Conservation (phyloP, 331 rosid genomes). For the Arachis monticola region DNA sequence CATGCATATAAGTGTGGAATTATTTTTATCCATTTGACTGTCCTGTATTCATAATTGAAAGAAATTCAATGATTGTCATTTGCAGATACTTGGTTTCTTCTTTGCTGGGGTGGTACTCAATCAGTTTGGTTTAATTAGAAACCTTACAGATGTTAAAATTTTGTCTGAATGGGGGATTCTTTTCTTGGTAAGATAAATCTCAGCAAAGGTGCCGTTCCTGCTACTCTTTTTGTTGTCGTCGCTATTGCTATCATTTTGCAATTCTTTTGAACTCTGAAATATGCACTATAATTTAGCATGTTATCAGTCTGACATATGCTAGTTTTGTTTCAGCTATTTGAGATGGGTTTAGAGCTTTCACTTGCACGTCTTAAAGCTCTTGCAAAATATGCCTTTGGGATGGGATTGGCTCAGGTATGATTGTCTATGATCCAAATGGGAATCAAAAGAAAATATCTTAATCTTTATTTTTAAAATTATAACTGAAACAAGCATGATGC, state of each 20-base stretch:
- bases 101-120: constrained; percentile 91
- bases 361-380: constrained; percentile 97
- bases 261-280: constrained; percentile 24
- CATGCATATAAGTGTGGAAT: not conserved
- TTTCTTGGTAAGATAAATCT: constrained; percentile 84
- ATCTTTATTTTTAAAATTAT: not conserved
- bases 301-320: constrained; percentile 29
- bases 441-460: not conserved
- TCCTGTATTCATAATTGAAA: constrained; percentile 10
- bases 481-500: not conserved
- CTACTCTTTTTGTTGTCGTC: constrained; percentile 3
- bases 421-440: constrained; percentile 19
- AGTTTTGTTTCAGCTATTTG: constrained; percentile 77
- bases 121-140: constrained; percentile 96
- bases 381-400: constrained; percentile 92
- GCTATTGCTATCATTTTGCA: not conserved
- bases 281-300: constrained; percentile 16
- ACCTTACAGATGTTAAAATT: constrained; percentile 85
- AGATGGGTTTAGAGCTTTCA: constrained; percentile 99
- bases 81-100: constrained; percentile 97
- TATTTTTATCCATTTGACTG: constrained; percentile 26
- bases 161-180: constrained; percentile 98
- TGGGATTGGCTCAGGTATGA: constrained; percentile 97
- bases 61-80: constrained; percentile 40
- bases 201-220: constrained; percentile 23